Percentiles rank a stretch among this genome's conserved stretches.
These are phyloP conservation scores for Fusarium sp. DNA, from an alignment of 2,329 filamentous ascomycete species.

Conservation along the genomic window DNA sequence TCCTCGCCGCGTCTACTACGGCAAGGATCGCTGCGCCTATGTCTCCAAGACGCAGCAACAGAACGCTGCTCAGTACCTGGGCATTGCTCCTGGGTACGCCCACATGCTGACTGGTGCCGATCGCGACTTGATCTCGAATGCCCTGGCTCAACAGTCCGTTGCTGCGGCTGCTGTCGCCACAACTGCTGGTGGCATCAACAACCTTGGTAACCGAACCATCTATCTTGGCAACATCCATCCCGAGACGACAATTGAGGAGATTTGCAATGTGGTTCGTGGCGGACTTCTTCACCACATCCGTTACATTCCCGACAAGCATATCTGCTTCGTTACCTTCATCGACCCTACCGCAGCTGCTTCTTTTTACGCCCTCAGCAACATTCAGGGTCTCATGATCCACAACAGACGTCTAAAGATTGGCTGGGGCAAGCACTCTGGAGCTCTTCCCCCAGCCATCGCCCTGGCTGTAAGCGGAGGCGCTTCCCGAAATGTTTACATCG, in stretches of 20 bases:
- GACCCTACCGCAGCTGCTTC: conserved; percentile 97
- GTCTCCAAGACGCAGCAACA: conserved; percentile 99
- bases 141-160: conserved; percentile 95
- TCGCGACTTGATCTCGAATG: conserved; percentile 95
- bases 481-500: conserved; percentile 98
- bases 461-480: conserved; percentile 95
- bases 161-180: conserved; percentile 97
- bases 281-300: conserved; percentile 97
- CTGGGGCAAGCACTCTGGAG: conserved; percentile 99
- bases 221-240: conserved; percentile 99
- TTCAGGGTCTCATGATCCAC: conserved; percentile 99
- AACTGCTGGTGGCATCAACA: conserved; percentile 95
- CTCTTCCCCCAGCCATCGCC: conserved; percentile 93
- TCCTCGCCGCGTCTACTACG: conserved; percentile 95
- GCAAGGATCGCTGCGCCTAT: conserved; percentile 97
- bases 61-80: conserved; percentile 97
- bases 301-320: conserved; percentile 99
- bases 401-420: conserved; percentile 98
- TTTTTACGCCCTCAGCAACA: conserved; percentile 96
- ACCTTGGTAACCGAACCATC: conserved; percentile 96
- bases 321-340: conserved; percentile 99
- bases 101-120: conserved; percentile 97
- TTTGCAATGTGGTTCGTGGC: conserved; percentile 97
- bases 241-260: conserved; percentile 98
- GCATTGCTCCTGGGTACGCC: conserved; percentile 95